Base-by-base conservation (phyloP, 306 rosid species). In the Quercus dentata region DNA sequence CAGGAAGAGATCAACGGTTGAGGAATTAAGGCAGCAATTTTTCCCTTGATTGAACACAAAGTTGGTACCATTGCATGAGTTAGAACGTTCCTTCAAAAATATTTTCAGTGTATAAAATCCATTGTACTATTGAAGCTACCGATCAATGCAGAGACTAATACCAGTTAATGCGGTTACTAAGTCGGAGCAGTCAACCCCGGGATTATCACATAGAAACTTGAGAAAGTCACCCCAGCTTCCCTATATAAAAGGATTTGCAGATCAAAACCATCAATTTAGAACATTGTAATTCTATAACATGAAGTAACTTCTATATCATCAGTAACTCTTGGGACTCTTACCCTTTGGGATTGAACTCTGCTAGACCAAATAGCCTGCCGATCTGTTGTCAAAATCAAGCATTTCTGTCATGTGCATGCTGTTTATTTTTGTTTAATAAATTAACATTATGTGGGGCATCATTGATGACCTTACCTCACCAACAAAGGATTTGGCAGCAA, bases 1-100 rank as follows among this genome's bases (percentile, higher is more conserved):
- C 74, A 95, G 75, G 77, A 95, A 91, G 56, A 87, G 82, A 38
- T 87, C 88, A 56, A 91, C 67, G 0, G 94, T 89, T 30, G 99
- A 93, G 57, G 94, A 82, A 86, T 95, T 93, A 65, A 95, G 94
- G 76, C 98, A 93, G 44, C 97, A 95, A 54, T 95, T 95, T 71
- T 62, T 75, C 3, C 99, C 98, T 95, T 79, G 59, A 76, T 35
- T 52, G 61, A 4, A 8, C 27, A 58, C 21, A 41, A 35, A 28
- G 33, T 57, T 69, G 35, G 62, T 19, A 41, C 17, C 19, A 18
- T 30, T 21, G 38, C 27, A 19, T 3, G 9, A 67, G 27, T 35
- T 67, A 65, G n/a, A n/a, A n/a, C n/a, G 51, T 65, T 65, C 12
- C 33, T 17, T 63, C 51, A 64, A 17, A 23, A 3, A 3, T 30